A percentile compares a stretch with the other conserved stretches of the same genome.
These are phyloP conservation scores for Rhizophora mangle DNA, from an alignment of 345 rosid species.

Conservation along the genomic window DNA sequence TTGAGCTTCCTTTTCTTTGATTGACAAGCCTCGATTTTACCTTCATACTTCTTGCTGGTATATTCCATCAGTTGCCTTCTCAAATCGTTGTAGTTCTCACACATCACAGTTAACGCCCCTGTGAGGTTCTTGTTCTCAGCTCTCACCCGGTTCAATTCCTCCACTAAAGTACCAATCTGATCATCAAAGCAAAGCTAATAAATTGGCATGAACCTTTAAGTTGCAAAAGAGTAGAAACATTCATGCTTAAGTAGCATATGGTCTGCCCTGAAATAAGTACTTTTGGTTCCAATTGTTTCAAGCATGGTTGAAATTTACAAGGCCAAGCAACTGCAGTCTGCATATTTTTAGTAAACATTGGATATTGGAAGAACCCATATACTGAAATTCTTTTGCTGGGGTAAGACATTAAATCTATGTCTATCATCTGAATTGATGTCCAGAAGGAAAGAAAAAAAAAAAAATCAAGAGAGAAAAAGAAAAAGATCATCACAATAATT, in stretches of 20 bases:
- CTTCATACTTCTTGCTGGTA: conserved; percentile 43
- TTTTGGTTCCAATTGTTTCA: no score
- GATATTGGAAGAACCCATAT: no score
- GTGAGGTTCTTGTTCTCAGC: conserved; percentile 87
- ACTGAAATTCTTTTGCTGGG: no score
- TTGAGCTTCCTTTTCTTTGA: conserved; percentile 78
- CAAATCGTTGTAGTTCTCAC: conserved; percentile 70
- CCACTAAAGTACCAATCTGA: conserved; percentile 54
- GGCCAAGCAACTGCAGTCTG: no score
- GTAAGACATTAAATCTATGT: no score
- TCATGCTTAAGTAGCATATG: no score
- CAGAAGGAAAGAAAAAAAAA: no score
- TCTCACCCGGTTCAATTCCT: conserved; percentile 73
- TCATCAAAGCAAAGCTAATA: background rate
- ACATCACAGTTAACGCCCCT: conserved; percentile 65
- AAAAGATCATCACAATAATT: background rate
- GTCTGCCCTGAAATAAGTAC: no score
- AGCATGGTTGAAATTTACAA: no score
- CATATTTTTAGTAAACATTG: no score
- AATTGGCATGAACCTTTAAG: background rate
- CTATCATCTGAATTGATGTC: no score
- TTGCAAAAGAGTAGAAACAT: no score
- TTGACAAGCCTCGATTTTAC: conserved; percentile 42
- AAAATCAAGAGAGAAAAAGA: background rate
- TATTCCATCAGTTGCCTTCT: conserved; percentile 56